A percentile compares a stretch with the other conserved stretches of the same genome.
These are phyloP conservation scores for Linderina pennispora DNA, from an alignment of 192 early-diverging fungal genomes.

Conservation along the genomic window DNA sequence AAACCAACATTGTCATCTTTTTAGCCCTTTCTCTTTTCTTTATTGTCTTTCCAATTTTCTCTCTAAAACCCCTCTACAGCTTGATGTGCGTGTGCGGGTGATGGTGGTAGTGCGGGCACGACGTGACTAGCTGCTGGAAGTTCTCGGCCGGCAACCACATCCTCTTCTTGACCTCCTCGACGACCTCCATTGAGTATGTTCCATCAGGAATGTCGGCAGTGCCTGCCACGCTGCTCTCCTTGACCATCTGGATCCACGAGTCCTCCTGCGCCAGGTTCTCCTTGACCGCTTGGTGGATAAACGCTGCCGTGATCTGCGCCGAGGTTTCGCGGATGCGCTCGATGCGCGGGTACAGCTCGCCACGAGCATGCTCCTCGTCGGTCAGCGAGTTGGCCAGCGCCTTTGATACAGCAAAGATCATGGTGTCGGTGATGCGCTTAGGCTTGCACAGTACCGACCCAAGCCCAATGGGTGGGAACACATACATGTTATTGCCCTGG, in stretches of 20 bases:
- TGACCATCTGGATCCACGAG: slow-evolving; percentile 26
- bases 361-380: slow-evolving; percentile 51
- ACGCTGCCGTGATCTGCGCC: slow-evolving; percentile 63
- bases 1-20: background rate
- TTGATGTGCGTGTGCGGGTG: slow-evolving; percentile 1
- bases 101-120: slow-evolving; percentile 15
- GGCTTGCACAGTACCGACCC: slow-evolving; percentile 76
- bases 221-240: background rate
- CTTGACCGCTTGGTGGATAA: slow-evolving; percentile 51
- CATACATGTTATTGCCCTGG: slow-evolving; percentile 94
- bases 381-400: slow-evolving; percentile 66
- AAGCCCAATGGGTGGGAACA: slow-evolving; percentile 93
- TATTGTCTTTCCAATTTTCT: background rate
- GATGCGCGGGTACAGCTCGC: slow-evolving; percentile 70
- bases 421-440: slow-evolving; percentile 63
- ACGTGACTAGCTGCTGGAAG: slow-evolving; percentile 9
- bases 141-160: slow-evolving; percentile 11
- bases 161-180: background rate
- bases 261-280: slow-evolving; percentile 43
- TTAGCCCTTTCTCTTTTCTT: background rate
- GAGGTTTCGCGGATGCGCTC: slow-evolving; percentile 73
- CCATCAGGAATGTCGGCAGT: slow-evolving; percentile 2
- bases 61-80: background rate
- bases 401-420: slow-evolving; percentile 73
- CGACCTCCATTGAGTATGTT: background rate